Conservation (phyloP, 768 basidiomycete species). For the Russula vinacea region DNA sequence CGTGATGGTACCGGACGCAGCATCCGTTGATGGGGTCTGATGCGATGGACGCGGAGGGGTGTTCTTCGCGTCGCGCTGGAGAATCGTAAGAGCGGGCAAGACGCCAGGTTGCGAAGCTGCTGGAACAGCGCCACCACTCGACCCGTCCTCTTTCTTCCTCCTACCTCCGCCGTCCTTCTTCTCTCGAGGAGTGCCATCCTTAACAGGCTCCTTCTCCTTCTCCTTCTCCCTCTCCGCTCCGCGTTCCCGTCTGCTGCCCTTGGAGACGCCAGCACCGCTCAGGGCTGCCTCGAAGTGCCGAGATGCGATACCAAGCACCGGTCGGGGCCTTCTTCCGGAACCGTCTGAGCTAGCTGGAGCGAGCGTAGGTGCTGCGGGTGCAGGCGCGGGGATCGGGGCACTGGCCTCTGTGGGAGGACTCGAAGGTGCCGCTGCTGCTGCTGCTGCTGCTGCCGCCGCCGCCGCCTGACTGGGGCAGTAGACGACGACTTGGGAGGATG, state of each 20-base stretch:
- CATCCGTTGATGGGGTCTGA: neutral
- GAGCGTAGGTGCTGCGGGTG: constrained; percentile 28
- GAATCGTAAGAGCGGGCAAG: constrained; percentile 30
- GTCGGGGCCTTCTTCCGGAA: constrained; percentile 38
- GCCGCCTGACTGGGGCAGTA: neutral
- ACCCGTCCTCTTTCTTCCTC: constrained; percentile 15
- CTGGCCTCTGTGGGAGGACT: constrained; percentile 13
- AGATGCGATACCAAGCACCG: constrained; percentile 59
- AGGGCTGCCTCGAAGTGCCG: constrained; percentile 73
- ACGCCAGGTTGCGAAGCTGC: constrained; percentile 12
- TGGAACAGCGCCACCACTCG: neutral
- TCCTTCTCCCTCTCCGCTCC: constrained; percentile 37
- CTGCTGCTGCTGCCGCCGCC: neutral
- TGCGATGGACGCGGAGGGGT: constrained; percentile 10
- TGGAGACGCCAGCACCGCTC: constrained; percentile 57
- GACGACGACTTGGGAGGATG: constrained; percentile 12
- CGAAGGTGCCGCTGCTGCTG: neutral
- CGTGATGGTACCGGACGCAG: neutral
- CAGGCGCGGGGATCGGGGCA: constrained; percentile 4
- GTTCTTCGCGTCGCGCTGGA: constrained; percentile 32
- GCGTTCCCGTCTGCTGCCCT: constrained; percentile 32
- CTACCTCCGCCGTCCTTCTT: constrained; percentile 25
- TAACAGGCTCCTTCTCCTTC: constrained; percentile 32
- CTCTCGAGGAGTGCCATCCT: constrained; percentile 20
- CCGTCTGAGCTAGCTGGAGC: constrained; percentile 38